Conservation (phyloP, 441 rosid genomes). For the Bruguiera hainesii region DNA sequence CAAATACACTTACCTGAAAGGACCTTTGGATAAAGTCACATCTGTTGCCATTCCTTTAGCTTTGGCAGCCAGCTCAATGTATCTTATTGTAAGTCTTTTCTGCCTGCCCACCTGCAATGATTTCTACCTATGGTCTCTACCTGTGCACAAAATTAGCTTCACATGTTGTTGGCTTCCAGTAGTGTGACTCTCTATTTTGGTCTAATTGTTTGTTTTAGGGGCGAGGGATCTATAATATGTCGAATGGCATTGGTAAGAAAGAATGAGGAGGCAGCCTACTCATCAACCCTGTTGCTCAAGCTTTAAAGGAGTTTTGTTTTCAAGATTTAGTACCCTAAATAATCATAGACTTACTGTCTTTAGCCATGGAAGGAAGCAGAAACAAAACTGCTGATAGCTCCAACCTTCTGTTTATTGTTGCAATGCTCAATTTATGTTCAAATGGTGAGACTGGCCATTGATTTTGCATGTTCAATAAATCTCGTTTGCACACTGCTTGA, state of each 20-base stretch:
- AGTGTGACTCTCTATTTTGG: neutral
- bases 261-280: conserved; percentile 43
- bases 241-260: conserved; percentile 88
- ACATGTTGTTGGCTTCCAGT: neutral
- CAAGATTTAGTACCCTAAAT: conserved; percentile 24
- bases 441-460: too few relatives aligned
- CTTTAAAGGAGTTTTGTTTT: conserved; percentile 17
- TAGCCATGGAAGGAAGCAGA: conserved; percentile 21
- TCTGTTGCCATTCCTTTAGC: conserved; percentile 74
- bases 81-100: conserved; percentile 57
- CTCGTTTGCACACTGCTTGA: too few relatives aligned
- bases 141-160: neutral
- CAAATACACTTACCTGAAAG: conserved; percentile 70
- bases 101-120: neutral
- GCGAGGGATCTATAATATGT: conserved; percentile 82
- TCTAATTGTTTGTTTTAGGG: conserved; percentile 44
- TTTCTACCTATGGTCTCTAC: neutral
- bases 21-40: conserved; percentile 68
- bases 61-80: conserved; percentile 53
- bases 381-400: conserved; percentile 2
- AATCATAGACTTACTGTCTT: conserved; percentile 21
- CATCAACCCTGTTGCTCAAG: neutral
- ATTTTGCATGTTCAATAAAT: too few relatives aligned
- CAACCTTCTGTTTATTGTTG: conserved; percentile 3
- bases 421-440: neutral